phyloP scores from a whole-genome alignment of 2,329 filamentous ascomycete genomes.

The Nemania abortiva region DNA sequence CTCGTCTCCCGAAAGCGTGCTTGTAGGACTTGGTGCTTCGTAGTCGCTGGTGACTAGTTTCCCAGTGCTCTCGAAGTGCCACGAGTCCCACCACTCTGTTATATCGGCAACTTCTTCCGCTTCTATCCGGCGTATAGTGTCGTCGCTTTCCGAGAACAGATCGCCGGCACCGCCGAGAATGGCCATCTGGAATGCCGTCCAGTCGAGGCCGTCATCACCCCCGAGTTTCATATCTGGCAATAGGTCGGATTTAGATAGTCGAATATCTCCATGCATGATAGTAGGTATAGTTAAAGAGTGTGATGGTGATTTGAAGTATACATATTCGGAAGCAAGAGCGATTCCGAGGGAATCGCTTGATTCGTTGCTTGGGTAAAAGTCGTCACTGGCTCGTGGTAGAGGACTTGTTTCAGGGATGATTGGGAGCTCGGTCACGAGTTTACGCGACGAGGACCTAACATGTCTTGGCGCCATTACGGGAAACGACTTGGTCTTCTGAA shows the following conservation, averaged over 20 bases:
- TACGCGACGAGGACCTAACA: slow-evolving; percentile 44
- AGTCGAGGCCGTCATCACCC: slow-evolving; percentile 68
- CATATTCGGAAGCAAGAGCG: slow-evolving; percentile 58
- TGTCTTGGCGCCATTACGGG: slow-evolving; percentile 52
- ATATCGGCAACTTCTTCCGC: slow-evolving; percentile 64
- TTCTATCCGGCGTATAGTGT: slow-evolving; percentile 55
- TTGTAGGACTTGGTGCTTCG: slow-evolving; percentile 51
- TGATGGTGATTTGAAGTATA: slow-evolving; percentile 62
- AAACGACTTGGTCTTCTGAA: slow-evolving; percentile 43
- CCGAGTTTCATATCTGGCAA: slow-evolving; percentile 54
- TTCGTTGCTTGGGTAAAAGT: slow-evolving; percentile 38
- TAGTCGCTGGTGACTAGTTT: slow-evolving; percentile 51
- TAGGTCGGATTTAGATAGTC: slow-evolving; percentile 61
- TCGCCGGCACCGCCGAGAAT: slow-evolving; percentile 69
- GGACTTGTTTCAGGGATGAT: slow-evolving; percentile 48
- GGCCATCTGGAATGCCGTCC: slow-evolving; percentile 75
- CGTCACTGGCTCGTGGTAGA: slow-evolving; percentile 31
- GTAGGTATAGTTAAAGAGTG: slow-evolving; percentile 62
- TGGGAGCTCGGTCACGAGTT: slow-evolving; percentile 44
- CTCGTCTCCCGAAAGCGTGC: slow-evolving; percentile 48
- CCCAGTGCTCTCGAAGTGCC: slow-evolving; percentile 61
- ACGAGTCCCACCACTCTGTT: slow-evolving; percentile 63
- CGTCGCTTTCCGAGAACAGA: slow-evolving; percentile 59
- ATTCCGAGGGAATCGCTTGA: slow-evolving; percentile 29
- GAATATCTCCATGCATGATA: slow-evolving; percentile 68